A percentile compares a stretch with the other conserved stretches of the same genome.
Conservation (phyloP, 805 yeast species). For the Tetrapisispora pingtungensis region DNA sequence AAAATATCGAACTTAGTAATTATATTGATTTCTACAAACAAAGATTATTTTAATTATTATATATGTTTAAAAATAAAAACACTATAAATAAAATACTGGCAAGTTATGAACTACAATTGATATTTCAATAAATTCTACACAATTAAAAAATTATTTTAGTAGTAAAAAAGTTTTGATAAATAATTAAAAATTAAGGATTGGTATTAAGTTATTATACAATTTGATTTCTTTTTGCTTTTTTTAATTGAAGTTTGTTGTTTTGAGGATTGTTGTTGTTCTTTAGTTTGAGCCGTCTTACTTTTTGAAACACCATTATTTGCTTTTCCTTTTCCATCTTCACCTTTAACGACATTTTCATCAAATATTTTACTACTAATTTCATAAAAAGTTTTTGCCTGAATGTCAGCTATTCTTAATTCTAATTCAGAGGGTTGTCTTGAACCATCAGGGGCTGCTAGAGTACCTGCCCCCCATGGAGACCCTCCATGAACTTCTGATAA, state of each 20-base stretch:
- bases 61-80: too few species aligned
- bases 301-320: background rate
- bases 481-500: conserved; percentile 70
- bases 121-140: too few species aligned
- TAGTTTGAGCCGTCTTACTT: background rate
- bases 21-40: too few species aligned
- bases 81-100: too few species aligned
- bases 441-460: conserved; percentile 69
- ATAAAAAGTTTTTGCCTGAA: conserved; percentile 63
- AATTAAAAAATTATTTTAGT: background rate
- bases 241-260: background rate
- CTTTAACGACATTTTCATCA: background rate
- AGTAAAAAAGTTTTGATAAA: too few species aligned
- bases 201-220: background rate
- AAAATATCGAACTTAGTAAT: too few species aligned
- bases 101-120: too few species aligned
- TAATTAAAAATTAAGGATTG: background rate
- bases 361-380: conserved; percentile 33
- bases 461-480: conserved; percentile 85
- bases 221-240: background rate
- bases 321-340: background rate
- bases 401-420: conserved; percentile 54
- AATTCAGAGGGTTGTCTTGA: conserved; percentile 55
- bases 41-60: too few species aligned
- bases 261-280: background rate